A percentile compares a stretch with the other conserved stretches of the same genome.
Conservation (phyloP, 306 rosid species). For the Dalbergia cochinchinensis region DNA sequence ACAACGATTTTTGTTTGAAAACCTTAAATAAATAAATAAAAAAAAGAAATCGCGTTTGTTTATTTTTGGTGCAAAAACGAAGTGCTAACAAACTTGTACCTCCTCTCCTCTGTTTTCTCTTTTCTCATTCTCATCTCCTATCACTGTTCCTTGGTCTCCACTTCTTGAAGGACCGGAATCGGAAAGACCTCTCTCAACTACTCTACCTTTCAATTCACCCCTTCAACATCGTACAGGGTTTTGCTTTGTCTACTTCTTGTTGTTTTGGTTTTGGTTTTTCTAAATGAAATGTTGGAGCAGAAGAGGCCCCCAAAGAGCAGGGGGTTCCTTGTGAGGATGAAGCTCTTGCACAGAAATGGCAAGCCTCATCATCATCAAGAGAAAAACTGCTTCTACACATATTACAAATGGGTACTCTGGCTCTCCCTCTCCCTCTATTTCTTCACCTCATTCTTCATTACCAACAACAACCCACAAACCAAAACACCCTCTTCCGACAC, state of each 20-base stretch:
- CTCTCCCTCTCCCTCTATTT: conserved; percentile 73
- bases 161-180: conserved; percentile 61
- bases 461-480: conserved; percentile 44
- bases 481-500: conserved; percentile 28
- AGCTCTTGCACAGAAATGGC: conserved; percentile 63
- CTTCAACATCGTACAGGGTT: background rate
- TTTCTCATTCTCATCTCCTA: conserved; percentile 35
- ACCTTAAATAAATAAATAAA: background rate
- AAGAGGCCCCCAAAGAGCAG: conserved; percentile 51
- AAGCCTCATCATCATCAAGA: conserved; percentile 51
- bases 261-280: background rate
- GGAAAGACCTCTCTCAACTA: conserved; percentile 62
- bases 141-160: conserved; percentile 57
- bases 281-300: conserved; percentile 65
- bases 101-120: background rate
- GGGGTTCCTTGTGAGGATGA: conserved; percentile 79
- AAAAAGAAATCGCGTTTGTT: background rate
- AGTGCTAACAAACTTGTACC: conserved; percentile 62
- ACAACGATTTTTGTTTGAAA: background rate
- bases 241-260: background rate
- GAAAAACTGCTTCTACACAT: conserved; percentile 57
- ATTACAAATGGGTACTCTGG: conserved; percentile 85
- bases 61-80: conserved; percentile 51
- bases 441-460: conserved; percentile 67
- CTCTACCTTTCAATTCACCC: conserved; percentile 25